Evolutionary conservation across 2,329 filamentous ascomycete genomes (phyloP), one percentile per base, ranked within the genome.

Genomic region (Epichloe scottii): DNA sequence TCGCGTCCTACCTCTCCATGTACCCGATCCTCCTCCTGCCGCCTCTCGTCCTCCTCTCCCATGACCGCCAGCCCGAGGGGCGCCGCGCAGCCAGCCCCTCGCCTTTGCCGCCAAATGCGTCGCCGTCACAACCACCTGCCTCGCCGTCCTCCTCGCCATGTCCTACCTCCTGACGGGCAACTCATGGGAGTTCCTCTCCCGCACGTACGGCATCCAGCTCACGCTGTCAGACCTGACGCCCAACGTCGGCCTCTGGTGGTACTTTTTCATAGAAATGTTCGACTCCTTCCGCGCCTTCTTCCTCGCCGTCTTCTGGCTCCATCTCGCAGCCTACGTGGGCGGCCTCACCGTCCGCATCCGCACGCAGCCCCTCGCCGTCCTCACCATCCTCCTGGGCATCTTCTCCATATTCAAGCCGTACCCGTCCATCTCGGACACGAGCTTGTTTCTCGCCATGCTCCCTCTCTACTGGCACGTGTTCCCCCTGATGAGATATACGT

Each of bases 251-350:
- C 75, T 98, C 1, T 98, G 93, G 93, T 98, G 93, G 93, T 98
- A 98, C 69, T 98, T 98, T 71, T 97, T 98, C 65, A 95, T 94
- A 58, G 91, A 98, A 65, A 98, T 98, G 82, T 98, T 98, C 66
- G 93, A 98, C 69, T 91, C 90, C 1, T 98, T 98, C 76, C 81
- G 93, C 39, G 84, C 86, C 59, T 98, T 98, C 75, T 98, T 97
- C 75, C 79, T 98, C 3, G 93, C 87, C 50, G 90, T 98, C 46
- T 98, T 98, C 71, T 97, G 94, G 89, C 78, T 98, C 54, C 93
- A 98, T 64, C 81, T 97, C 52, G 82, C 86, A 0, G 85, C 87
- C 39, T 98, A 98, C 68, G 87, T 95, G 37, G 86, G 85, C 15
- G 91, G 88, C 0, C 72, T 98, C 41, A 89, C 85, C 12, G 77